A percentile compares a stretch with the other conserved stretches of the same genome.
Conservation (phyloP, 805 yeast species). For the Yamadazyma philogaea region DNA sequence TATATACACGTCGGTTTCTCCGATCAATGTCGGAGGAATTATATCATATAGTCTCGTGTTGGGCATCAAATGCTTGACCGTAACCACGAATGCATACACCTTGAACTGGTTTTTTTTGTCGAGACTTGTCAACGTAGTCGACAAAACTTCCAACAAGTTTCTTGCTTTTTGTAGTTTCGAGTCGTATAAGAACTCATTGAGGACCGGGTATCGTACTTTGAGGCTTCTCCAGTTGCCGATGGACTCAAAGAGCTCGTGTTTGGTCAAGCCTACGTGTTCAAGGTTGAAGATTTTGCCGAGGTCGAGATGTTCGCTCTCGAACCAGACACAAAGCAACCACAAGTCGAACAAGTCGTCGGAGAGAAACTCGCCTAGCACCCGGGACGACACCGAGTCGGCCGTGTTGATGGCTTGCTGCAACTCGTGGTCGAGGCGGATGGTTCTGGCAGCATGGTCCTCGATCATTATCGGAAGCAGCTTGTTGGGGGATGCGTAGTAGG, state of each 20-base stretch:
- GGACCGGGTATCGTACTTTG: constrained; percentile 23
- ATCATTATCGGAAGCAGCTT: constrained; percentile 54
- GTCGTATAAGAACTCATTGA: constrained; percentile 16
- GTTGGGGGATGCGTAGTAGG: constrained; percentile 48
- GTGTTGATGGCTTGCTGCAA: constrained; percentile 8
- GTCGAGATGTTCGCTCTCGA: constrained; percentile 20
- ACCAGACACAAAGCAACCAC: constrained; percentile 51
- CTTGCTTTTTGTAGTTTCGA: constrained; percentile 5
- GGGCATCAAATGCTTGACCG: constrained; percentile 17
- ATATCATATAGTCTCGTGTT: constrained; percentile 17
- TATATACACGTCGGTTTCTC: constrained; percentile 2
- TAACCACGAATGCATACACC: constrained; percentile 19
- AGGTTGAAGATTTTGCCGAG: constrained; percentile 10
- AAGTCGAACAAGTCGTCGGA: constrained; percentile 45
- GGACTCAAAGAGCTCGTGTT: constrained; percentile 18
- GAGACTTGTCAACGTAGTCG: not conserved
- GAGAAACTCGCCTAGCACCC: constrained; percentile 20
- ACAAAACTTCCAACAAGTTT: constrained; percentile 3
- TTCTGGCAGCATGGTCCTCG: constrained; percentile 44
- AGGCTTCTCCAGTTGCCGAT: constrained; percentile 27
- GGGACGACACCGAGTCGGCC: not conserved
- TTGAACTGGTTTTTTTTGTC: constrained; percentile 7
- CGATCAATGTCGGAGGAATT: not conserved
- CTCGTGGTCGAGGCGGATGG: constrained; percentile 20
- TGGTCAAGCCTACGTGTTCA: constrained; percentile 2